Conservation (phyloP, 306 rosid species). For the Herpetospermum pedunculosum region DNA sequence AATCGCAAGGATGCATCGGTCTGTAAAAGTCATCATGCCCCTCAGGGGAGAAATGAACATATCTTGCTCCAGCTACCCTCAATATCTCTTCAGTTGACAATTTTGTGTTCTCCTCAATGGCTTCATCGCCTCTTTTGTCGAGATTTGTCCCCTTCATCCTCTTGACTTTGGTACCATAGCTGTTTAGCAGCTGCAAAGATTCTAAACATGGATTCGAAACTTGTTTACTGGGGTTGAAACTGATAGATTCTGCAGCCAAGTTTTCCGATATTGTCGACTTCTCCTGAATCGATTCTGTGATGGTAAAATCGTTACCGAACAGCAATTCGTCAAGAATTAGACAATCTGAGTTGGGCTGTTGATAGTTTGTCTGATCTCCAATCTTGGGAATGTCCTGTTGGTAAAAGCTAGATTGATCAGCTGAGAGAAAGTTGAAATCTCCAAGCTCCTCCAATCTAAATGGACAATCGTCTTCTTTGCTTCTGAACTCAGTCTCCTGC, state of each 20-base stretch:
- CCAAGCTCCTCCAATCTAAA: slow-evolving; percentile 13
- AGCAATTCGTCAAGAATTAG: slow-evolving; percentile 20
- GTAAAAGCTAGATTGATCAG: neutral
- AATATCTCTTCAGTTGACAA: slow-evolving; percentile 56
- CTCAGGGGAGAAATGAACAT: slow-evolving; percentile 32
- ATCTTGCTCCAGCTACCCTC: slow-evolving; percentile 66
- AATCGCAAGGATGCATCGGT: slow-evolving; percentile 45
- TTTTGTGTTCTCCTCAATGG: slow-evolving; percentile 9
- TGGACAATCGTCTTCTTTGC: slow-evolving; percentile 11
- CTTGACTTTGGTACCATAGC: slow-evolving; percentile 32
- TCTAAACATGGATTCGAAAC: slow-evolving; percentile 20
- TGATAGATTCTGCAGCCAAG: slow-evolving; percentile 9
- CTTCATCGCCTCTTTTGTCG: neutral
- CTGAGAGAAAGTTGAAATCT: slow-evolving; percentile 17
- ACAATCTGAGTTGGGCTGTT: slow-evolving; percentile 10
- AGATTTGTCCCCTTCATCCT: slow-evolving; percentile 19
- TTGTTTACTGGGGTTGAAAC: slow-evolving; percentile 5
- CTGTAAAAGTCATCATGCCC: slow-evolving; percentile 26
- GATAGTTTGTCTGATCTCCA: slow-evolving; percentile 16
- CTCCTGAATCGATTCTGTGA: slow-evolving; percentile 14
- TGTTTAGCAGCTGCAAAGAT: slow-evolving; percentile 42
- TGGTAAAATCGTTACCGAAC: slow-evolving; percentile 16
- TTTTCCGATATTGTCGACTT: neutral
- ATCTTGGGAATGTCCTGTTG: slow-evolving; percentile 6
- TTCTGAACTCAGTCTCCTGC: slow-evolving; percentile 12